Evolutionary conservation across 257 asterid genomes (phyloP).

Genomic region (Marsdenia floribunda): DNA sequence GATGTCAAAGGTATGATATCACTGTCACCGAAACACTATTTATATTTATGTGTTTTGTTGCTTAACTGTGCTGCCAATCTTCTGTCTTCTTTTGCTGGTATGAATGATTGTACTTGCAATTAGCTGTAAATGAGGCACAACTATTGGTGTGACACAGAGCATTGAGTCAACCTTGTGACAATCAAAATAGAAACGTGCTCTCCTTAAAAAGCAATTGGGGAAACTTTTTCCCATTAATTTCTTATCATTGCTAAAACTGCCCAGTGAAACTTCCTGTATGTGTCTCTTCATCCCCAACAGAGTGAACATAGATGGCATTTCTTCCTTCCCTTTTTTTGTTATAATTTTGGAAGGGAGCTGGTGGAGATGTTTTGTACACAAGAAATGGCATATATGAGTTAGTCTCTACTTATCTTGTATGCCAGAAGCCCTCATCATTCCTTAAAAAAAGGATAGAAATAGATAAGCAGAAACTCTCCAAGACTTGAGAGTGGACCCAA

Average conservation of each 20-base stretch:
- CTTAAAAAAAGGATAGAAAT: neutral
- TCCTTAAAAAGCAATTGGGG: neutral
- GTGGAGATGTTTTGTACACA: neutral
- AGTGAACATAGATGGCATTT: neutral
- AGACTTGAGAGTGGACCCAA: neutral
- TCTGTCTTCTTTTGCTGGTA: constrained; percentile 1
- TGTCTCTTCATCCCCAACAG: neutral
- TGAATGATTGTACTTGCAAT: neutral
- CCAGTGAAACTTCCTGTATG: neutral
- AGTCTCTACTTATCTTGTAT: neutral
- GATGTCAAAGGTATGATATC: constrained; percentile 76
- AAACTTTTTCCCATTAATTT: neutral
- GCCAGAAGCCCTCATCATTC: neutral
- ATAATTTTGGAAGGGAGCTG: neutral
- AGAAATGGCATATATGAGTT: neutral
- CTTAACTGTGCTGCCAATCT: constrained; percentile 1
- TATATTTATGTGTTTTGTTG: neutral
- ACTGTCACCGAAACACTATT: neutral
- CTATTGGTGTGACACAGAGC: neutral
- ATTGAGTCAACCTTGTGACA: neutral
- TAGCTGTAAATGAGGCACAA: neutral
- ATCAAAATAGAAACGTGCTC: neutral
- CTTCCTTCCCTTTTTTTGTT: neutral
- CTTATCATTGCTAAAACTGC: neutral
- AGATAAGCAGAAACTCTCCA: neutral